Percentiles rank a stretch among this genome's conserved stretches.
phyloP scores from a whole-genome alignment of 2,329 filamentous ascomycete species.

The Basipetospora chlamydospora region DNA sequence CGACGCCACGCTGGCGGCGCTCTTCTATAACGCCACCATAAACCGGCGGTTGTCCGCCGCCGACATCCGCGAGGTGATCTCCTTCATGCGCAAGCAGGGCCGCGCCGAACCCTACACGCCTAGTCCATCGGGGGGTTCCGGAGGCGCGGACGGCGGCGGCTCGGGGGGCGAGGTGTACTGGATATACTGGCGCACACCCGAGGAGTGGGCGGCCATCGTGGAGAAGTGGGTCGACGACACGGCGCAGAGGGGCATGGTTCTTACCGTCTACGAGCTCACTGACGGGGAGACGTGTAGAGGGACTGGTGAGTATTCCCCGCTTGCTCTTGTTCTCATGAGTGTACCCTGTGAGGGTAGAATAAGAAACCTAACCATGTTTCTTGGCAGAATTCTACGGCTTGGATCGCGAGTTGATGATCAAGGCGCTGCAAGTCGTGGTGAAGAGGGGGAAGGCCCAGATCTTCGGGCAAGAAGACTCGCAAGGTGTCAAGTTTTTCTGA shows the following conservation, averaged over 20 bases:
- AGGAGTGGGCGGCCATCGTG: slow-evolving; percentile 77
- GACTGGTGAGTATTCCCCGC: slow-evolving; percentile 34
- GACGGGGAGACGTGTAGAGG: slow-evolving; percentile 69
- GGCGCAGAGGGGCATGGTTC: slow-evolving; percentile 72
- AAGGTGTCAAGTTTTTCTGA: slow-evolving; percentile 95
- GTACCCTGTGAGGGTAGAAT: too few relatives aligned
- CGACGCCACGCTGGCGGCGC: slow-evolving; percentile 19
- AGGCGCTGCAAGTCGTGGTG: slow-evolving; percentile 65
- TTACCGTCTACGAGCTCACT: slow-evolving; percentile 84
- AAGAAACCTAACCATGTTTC: not conserved
- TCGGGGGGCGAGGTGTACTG: slow-evolving; percentile 41
- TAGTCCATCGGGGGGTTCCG: slow-evolving; percentile 11
- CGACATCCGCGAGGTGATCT: slow-evolving; percentile 43
- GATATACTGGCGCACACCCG: slow-evolving; percentile 73
- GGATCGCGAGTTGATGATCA: slow-evolving; percentile 66
- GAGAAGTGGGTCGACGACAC: slow-evolving; percentile 76
- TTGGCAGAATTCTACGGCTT: slow-evolving; percentile 89
- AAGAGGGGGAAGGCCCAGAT: slow-evolving; percentile 87
- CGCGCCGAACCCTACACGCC: slow-evolving; percentile 49
- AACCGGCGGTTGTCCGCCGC: slow-evolving; percentile 32
- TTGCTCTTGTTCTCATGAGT: not conserved
- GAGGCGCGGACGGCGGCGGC: slow-evolving; percentile 16
- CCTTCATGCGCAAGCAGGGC: slow-evolving; percentile 43
- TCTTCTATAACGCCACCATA: slow-evolving; percentile 45
- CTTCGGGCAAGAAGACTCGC: slow-evolving; percentile 76